These are phyloP conservation scores for Rosa multiflora DNA, from an alignment of 306 rosid species.

Conservation along the genomic window DNA sequence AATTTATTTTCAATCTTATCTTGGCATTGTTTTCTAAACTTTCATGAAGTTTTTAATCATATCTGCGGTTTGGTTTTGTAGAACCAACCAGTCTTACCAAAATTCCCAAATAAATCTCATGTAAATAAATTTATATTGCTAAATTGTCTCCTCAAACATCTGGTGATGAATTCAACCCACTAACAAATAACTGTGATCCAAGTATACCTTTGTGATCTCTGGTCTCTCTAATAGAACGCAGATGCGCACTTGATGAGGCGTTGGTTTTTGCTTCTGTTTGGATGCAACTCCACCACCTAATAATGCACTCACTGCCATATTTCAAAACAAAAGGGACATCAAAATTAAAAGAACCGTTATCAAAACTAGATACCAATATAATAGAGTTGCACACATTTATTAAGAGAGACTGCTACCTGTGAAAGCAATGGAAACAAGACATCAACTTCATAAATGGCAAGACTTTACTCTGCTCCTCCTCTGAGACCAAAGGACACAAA, in stretches of 20 bases:
- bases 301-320: conserved; percentile 74
- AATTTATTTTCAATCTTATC: neutral
- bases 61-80: neutral
- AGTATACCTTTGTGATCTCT: conserved; percentile 30
- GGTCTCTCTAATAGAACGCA: conserved; percentile 23
- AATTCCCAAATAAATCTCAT: neutral
- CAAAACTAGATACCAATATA: conserved; percentile 9
- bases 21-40: neutral
- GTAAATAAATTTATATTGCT: neutral
- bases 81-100: neutral
- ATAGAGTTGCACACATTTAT: neutral
- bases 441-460: conserved; percentile 80
- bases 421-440: conserved; percentile 94
- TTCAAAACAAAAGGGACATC: conserved; percentile 6
- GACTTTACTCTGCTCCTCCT: conserved; percentile 41
- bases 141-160: neutral
- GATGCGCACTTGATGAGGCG: conserved; percentile 32
- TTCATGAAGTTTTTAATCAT: neutral
- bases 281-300: conserved; percentile 83
- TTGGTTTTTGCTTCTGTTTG: conserved; percentile 41
- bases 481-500: conserved; percentile 61
- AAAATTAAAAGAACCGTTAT: conserved; percentile 2
- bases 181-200: neutral
- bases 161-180: neutral
- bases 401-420: conserved; percentile 42